Base-by-base conservation (phyloP, 768 basidiomycete species). In the Suillus occidentalis region DNA sequence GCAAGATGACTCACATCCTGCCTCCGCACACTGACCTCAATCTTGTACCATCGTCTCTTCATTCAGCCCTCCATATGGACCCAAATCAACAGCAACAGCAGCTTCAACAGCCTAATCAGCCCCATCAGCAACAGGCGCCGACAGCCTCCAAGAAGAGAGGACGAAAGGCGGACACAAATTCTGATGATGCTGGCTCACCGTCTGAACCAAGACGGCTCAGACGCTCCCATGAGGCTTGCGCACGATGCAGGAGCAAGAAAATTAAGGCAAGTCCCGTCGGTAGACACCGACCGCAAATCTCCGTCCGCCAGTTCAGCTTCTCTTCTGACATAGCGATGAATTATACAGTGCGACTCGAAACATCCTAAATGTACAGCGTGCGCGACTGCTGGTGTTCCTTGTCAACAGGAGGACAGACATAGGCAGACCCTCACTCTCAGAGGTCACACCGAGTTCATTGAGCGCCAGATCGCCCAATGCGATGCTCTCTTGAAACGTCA, bases 201-300 rank as follows among this genome's bases (percentile, higher is more conserved):
- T 83, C 88, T 63, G 92, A 93, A 76, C 89, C 91, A 52, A 85
- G 93, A 72, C 86, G 92, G 63, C 84, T 95, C 72, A 83, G 93
- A 71, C 87, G 93, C 74, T 93, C 92, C 72, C 93, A 95, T 80
- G 93, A 95, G 80, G 92, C 93, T 67, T 95, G 93, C 82, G 89
- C 93, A 68, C 86, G 93, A 76, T 95, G 93, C 84, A 91, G 93
- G 85, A 90, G 89, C 82, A 94, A 95, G 87, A 95, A 95, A 90
- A 95, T 95, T 81, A 95, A 95, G 91, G 91, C 87, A 76, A 76
- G 83, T 79, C 81, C 87, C 87, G 87, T 83, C 82, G 83, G 81
- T 79, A 79, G 77, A 79, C 79, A 84, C 89, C 90, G 89, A 87
- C 89, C 89, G 90, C 89, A 91, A 90, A 85, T 89, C 86, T 89